Percentiles rank a stretch among this genome's conserved stretches.
Evolutionary conservation across 768 basidiomycete genomes (phyloP).

Genomic region (Kondoa subrosea): DNA sequence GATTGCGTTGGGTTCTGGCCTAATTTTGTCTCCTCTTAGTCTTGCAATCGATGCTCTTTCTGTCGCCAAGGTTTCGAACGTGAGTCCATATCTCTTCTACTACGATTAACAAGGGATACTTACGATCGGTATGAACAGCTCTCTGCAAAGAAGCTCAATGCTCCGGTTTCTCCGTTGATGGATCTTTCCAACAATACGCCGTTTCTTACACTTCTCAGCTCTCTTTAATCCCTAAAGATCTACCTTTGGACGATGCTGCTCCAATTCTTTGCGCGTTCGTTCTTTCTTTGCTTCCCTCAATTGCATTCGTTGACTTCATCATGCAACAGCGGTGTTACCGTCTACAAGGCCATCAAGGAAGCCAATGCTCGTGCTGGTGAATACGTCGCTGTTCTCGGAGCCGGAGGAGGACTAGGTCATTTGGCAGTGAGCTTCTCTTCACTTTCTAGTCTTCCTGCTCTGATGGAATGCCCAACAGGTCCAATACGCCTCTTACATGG

Average conservation of each 20-base stretch:
- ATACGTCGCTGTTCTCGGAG: constrained; percentile 47
- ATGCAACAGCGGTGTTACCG: constrained; percentile 45
- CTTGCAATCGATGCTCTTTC: constrained; percentile 42
- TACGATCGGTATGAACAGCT: not conserved
- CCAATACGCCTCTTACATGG: constrained; percentile 63
- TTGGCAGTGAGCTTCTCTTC: constrained; percentile 57
- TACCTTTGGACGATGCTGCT: constrained; percentile 43
- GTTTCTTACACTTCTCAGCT: constrained; percentile 53
- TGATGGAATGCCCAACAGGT: constrained; percentile 46
- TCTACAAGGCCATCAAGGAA: constrained; percentile 69
- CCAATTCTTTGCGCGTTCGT: constrained; percentile 51
- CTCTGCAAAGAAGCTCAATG: constrained; percentile 15
- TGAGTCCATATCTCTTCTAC: constrained; percentile 34
- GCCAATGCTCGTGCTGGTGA: constrained; percentile 49
- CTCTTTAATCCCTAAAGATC: constrained; percentile 56
- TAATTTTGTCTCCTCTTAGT: constrained; percentile 31
- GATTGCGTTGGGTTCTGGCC: constrained; percentile 41
- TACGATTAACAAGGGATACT: not conserved
- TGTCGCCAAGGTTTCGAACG: constrained; percentile 32
- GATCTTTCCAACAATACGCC: constrained; percentile 28
- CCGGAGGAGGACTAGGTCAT: constrained; percentile 23
- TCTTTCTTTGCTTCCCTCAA: constrained; percentile 26
- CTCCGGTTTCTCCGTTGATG: constrained; percentile 59
- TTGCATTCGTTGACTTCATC: not conserved
- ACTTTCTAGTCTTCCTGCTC: constrained; percentile 27